Evolutionary conservation across 2,329 filamentous ascomycete species (phyloP).

Genomic region (Cercospora zeina): DNA sequence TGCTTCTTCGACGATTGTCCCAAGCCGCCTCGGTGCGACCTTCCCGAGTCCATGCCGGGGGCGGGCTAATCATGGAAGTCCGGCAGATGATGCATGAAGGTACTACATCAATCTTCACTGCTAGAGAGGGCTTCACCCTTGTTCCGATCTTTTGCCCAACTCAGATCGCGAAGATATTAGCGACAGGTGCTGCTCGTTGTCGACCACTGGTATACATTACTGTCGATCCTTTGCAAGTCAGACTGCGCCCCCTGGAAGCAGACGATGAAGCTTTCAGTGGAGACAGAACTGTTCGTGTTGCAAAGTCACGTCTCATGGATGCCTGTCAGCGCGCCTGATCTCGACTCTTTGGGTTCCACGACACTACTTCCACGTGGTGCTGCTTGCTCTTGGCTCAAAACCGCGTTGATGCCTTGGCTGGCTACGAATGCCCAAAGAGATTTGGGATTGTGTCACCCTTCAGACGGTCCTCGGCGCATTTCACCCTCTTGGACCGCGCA

Average conservation of each 20-base stretch:
- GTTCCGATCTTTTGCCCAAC: not conserved
- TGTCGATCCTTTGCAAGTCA: not conserved
- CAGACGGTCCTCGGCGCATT: not conserved
- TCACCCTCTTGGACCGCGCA: too few species aligned
- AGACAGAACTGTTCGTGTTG: not conserved
- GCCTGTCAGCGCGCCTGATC: too few species aligned
- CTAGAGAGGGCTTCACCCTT: not conserved
- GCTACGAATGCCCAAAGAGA: too few species aligned
- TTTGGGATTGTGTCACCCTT: not conserved
- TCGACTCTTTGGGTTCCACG: not conserved
- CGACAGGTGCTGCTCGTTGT: not conserved
- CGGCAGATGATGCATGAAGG: not conserved
- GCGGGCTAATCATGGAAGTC: too few species aligned
- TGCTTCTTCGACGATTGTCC: not conserved
- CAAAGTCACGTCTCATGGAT: not conserved
- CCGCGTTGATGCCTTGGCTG: not conserved
- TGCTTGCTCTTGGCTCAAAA: not conserved
- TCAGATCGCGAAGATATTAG: not conserved
- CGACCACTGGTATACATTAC: not conserved
- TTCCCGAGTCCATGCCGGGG: too few species aligned
- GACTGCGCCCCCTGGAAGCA: not conserved
- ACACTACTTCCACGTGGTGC: not conserved
- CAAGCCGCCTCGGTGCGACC: not conserved
- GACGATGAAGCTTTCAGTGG: not conserved
- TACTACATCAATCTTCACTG: not conserved